A percentile compares a stretch with the other conserved stretches of the same genome.
Evolutionary conservation across 2,329 filamentous ascomycete genomes (phyloP).

Genomic region (Aspergillus candidus): DNA sequence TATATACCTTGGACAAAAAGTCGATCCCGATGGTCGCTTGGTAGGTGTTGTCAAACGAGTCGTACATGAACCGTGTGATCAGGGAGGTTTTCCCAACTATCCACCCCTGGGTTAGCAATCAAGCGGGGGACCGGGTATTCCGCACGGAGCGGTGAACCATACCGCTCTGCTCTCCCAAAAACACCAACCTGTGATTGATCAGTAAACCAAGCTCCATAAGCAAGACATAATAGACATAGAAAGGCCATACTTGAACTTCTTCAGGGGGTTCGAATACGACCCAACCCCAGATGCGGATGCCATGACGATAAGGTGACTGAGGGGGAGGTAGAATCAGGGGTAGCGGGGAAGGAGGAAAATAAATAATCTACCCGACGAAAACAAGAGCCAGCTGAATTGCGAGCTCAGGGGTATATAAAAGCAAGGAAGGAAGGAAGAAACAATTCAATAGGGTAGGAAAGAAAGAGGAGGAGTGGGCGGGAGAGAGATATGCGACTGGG

Average conservation of each 20-base stretch:
- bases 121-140: conserved; percentile 3
- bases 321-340: conserved; percentile 27
- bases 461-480: conserved; percentile 1
- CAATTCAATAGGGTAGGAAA: conserved; percentile 6
- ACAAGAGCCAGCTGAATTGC: no score
- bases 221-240: not conserved
- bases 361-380: no score
- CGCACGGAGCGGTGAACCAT: conserved; percentile 33
- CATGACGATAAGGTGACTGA: conserved; percentile 53
- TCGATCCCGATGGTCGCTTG: conserved; percentile 99
- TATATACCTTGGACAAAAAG: conserved; percentile 86
- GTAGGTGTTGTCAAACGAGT: conserved; percentile 99
- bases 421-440: not conserved
- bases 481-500: conserved; percentile 2
- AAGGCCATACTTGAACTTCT: conserved; percentile 90
- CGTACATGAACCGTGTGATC: conserved; percentile 99
- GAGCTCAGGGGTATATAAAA: no score
- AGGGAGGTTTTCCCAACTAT: conserved; percentile 96
- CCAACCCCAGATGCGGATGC: conserved; percentile 65
- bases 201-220: conserved; percentile 14
- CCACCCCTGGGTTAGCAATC: conserved; percentile 13
- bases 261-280: conserved; percentile 97
- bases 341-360: conserved; percentile 10
- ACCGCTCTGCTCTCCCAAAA: conserved; percentile 98
- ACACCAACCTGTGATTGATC: conserved; percentile 67